Evolutionary conservation across 768 basidiomycete species (phyloP), one percentile per base, ranked within the genome.

Genomic region (Leccinum longicurvipes): DNA sequence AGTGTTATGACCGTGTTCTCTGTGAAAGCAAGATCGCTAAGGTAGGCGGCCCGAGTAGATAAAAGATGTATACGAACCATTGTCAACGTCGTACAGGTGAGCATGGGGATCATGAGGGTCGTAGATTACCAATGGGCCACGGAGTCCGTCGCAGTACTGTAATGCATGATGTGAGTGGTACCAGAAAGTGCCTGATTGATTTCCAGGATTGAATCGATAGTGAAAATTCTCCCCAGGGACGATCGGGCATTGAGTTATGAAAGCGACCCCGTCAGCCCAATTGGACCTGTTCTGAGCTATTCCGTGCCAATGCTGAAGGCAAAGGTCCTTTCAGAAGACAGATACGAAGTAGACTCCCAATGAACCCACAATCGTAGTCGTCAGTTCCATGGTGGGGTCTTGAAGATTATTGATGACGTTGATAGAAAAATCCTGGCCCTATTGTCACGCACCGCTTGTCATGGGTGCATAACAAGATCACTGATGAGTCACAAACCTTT

Each of bases 111-210:
- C 79, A 14, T 72, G 28, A 17, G 76, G 75, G 63, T 80, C 79
- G 56, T 79, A 80, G 28, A 80, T 72, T 9, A 80, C 65, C 41
- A 80, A 54, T 0, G 76, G 68, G 15, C 78, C 77, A 17, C 76
- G 71, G 24, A 76, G 63, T 15, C 77, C 76, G 34, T 79, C 77
- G 45, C 78, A 77, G 23, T 69, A 72, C 60, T 79, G 77, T 14
- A 66, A 60, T 5, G 55, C 56, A 27, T 72, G 59, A 57, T 79
- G 78, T 24, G 75, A 76, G 54, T 79, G 78, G 48, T 79, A 79
- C 79, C 79, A 81, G 54, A 70, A 81, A 0, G 77, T 80, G 6
- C 79, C 80, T 2, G 76, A 67, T 54, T 79, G 76, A 27, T 69
- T 63, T 15, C 62, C 51, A 44, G 64, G 64, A n/a, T 64, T 66